Percentiles rank a stretch among this genome's conserved stretches.
Conservation (phyloP, 176 grass and related monocot genomes). For the Puya raimondii region DNA sequence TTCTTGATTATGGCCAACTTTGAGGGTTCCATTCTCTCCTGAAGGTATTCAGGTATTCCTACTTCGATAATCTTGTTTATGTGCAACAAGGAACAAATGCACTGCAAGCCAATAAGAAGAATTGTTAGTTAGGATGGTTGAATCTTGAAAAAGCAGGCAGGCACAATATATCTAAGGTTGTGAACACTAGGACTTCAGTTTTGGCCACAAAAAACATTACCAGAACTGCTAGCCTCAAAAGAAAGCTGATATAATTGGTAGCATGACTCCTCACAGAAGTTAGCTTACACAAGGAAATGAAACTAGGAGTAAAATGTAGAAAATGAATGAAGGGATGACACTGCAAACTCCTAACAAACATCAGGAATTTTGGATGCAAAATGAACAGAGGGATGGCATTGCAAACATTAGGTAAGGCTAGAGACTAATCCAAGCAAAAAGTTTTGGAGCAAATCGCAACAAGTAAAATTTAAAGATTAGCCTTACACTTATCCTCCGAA, state of each 20-base stretch:
- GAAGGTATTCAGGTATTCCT: slow-evolving; percentile 83
- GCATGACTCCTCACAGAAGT: neutral
- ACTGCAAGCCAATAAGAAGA: slow-evolving; percentile 37
- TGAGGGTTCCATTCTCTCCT: slow-evolving; percentile 64
- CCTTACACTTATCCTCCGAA: too few species aligned
- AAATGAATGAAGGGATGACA: neutral
- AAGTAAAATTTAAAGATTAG: too few species aligned
- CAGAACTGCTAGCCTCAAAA: neutral
- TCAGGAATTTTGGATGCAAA: too few species aligned
- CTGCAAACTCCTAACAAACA: too few species aligned
- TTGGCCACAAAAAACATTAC: neutral
- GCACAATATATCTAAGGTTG: neutral
- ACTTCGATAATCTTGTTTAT: slow-evolving; percentile 97
- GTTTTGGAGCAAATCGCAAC: too few species aligned
- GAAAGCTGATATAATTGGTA: neutral
- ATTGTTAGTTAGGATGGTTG: slow-evolving; percentile 1
- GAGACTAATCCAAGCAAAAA: too few species aligned
- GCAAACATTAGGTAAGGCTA: too few species aligned
- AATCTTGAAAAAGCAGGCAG: slow-evolving; percentile 3
- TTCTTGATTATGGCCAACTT: slow-evolving; percentile 59
- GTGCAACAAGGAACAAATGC: slow-evolving; percentile 79
- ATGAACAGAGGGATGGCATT: too few species aligned
- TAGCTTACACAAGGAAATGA: neutral
- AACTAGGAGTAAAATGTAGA: neutral
- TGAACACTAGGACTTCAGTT: neutral